Evolutionary conservation across 345 rosid species (phyloP).

Genomic region (Aquilaria yunnanensis): DNA sequence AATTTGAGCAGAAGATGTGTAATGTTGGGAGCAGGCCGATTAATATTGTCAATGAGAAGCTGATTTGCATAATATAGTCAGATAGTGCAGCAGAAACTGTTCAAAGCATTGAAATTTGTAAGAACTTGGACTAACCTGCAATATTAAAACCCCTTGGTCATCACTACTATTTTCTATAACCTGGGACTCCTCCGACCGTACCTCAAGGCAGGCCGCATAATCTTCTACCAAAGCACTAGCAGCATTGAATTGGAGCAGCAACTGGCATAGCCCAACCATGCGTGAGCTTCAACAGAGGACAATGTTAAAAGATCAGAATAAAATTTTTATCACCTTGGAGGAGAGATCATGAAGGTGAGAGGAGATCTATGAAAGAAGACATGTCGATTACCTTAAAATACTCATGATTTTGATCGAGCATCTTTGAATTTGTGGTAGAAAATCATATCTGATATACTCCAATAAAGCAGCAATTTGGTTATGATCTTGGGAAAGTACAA

Average conservation of each 20-base stretch:
- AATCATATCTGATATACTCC: constrained; percentile 95
- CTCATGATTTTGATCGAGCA: constrained; percentile 84
- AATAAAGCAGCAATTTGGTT: constrained; percentile 68
- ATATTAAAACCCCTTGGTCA: constrained; percentile 81
- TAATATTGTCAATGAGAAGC: constrained; percentile 80
- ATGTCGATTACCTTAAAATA: constrained; percentile 51
- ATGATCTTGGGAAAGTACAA: constrained; percentile 90
- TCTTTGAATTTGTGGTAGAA: constrained; percentile 70
- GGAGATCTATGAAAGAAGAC: neutral
- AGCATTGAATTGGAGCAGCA: constrained; percentile 73
- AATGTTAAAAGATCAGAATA: constrained; percentile 10
- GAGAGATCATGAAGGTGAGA: constrained; percentile 5
- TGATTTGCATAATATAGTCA: constrained; percentile 22
- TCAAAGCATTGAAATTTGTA: constrained; percentile 3
- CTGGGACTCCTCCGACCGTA: constrained; percentile 69
- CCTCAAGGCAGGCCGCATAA: constrained; percentile 91
- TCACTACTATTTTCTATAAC: constrained; percentile 55
- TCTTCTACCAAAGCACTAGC: constrained; percentile 68
- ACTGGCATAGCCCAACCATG: constrained; percentile 79
- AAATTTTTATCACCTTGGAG: neutral
- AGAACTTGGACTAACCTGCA: constrained; percentile 56
- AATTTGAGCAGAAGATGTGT: constrained; percentile 89
- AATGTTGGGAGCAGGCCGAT: constrained; percentile 88
- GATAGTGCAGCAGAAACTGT: constrained; percentile 8
- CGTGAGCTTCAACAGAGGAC: constrained; percentile 57